These are phyloP conservation scores for Curvularia spicifera DNA, from an alignment of 2,329 filamentous ascomycete genomes.

Conservation along the genomic window DNA sequence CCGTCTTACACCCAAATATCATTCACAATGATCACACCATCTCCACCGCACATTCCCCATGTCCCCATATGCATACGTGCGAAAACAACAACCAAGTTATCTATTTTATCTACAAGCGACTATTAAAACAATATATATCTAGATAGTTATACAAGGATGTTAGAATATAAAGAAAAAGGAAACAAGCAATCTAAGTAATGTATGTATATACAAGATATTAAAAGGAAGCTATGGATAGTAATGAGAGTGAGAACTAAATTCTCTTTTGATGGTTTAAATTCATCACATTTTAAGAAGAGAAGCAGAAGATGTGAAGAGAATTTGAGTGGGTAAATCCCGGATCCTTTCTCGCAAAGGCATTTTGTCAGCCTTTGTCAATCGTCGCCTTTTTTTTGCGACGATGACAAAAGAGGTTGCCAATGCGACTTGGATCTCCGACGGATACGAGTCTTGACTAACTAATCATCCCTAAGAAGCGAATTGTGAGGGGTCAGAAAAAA, in stretches of 20 bases:
- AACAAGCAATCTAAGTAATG: too few relatives aligned
- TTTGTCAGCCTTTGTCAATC: conserved; percentile 10
- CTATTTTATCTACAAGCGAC: too few relatives aligned
- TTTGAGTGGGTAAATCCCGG: conserved; percentile 50
- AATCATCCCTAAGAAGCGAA: conserved; percentile 47
- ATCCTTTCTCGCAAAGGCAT: conserved; percentile 20
- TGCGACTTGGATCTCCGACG: conserved; percentile 34
- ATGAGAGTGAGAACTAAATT: not conserved
- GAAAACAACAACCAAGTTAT: too few relatives aligned
- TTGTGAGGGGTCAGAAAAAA: conserved; percentile 12
- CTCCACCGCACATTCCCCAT: too few relatives aligned
- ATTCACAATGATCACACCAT: too few relatives aligned
- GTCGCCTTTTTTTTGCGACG: not conserved
- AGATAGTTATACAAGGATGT: too few relatives aligned
- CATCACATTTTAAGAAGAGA: conserved; percentile 1
- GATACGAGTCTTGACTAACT: conserved; percentile 53
- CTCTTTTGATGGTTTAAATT: not conserved
- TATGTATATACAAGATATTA: not conserved
- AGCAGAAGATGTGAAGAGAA: conserved; percentile 16
- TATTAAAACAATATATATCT: too few relatives aligned
- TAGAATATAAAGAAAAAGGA: not conserved
- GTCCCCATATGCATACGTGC: too few relatives aligned
- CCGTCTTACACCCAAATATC: too few relatives aligned
- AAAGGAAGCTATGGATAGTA: conserved; percentile 1
- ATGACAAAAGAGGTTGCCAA: not conserved